A percentile compares a stretch with the other conserved stretches of the same genome.
phyloP scores from a whole-genome alignment of 2,329 filamentous ascomycete species.

The Venturia nashicola region DNA sequence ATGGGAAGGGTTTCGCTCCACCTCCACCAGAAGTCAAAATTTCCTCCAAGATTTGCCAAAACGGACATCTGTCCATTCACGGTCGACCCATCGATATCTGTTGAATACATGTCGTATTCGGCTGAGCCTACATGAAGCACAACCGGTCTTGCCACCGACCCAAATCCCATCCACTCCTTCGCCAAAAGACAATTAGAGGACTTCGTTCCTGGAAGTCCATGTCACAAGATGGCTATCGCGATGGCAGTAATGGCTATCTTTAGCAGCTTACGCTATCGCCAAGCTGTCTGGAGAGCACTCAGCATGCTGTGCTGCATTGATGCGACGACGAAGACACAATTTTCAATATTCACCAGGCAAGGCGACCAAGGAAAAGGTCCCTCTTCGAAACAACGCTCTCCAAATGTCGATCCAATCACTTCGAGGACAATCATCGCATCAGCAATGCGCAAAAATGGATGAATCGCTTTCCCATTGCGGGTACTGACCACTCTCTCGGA shows the following conservation, averaged over 20 bases:
- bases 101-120: constrained; percentile 1
- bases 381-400: neutral
- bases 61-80: neutral
- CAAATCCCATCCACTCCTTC: neutral
- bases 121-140: neutral
- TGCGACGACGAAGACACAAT: neutral
- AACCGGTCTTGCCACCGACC: neutral
- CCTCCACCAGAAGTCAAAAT: neutral
- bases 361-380: neutral
- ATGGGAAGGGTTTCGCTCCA: neutral
- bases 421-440: neutral
- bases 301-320: neutral
- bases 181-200: neutral
- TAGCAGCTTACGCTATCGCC: neutral
- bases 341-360: neutral
- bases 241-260: neutral
- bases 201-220: neutral
- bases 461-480: neutral
- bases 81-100: neutral
- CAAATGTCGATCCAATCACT: neutral
- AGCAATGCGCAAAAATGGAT: neutral
- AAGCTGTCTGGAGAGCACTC: neutral
- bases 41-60: neutral
- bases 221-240: neutral
- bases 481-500: neutral